These are phyloP conservation scores for Puccinia polysora DNA, from an alignment of 1,284 basidiomycete species.

Conservation along the genomic window DNA sequence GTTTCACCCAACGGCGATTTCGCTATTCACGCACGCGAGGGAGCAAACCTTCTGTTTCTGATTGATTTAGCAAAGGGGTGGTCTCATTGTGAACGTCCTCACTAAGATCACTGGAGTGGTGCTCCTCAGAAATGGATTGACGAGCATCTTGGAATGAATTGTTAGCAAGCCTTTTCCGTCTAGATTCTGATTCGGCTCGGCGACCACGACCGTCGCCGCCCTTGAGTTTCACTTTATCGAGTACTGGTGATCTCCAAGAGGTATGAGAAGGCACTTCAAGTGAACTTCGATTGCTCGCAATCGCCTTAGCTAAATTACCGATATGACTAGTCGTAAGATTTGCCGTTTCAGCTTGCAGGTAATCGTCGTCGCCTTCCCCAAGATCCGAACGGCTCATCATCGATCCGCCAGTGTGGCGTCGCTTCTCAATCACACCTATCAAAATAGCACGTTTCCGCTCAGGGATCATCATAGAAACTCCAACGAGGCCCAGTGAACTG, in stretches of 20 bases:
- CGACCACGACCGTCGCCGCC: constrained; percentile 7
- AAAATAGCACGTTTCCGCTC: no score
- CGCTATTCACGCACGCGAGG: no score
- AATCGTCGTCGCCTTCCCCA: constrained; percentile 28
- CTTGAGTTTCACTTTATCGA: constrained; percentile 41
- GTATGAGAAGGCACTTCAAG: background rate
- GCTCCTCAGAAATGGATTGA: background rate
- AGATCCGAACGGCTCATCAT: constrained; percentile 14
- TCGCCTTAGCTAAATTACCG: background rate
- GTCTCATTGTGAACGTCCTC: constrained; percentile 10
- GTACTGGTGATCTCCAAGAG: constrained; percentile 20
- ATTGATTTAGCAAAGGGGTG: constrained; percentile 28
- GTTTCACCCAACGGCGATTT: no score
- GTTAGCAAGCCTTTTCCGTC: background rate
- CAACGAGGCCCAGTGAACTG: no score
- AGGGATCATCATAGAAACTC: no score
- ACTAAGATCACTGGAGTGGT: background rate
- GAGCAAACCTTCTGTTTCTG: no score
- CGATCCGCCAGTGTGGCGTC: constrained; percentile 18
- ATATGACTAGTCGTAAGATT: background rate
- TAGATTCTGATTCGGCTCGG: constrained; percentile 20
- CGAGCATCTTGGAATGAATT: background rate
- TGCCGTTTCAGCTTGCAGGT: background rate
- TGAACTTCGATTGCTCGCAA: background rate
- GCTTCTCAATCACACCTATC: constrained; percentile 43